Percentiles rank a stretch among this genome's conserved stretches.
Conservation (phyloP, 176 grass and related monocot genomes). For the Bothriochloa decipiens region DNA sequence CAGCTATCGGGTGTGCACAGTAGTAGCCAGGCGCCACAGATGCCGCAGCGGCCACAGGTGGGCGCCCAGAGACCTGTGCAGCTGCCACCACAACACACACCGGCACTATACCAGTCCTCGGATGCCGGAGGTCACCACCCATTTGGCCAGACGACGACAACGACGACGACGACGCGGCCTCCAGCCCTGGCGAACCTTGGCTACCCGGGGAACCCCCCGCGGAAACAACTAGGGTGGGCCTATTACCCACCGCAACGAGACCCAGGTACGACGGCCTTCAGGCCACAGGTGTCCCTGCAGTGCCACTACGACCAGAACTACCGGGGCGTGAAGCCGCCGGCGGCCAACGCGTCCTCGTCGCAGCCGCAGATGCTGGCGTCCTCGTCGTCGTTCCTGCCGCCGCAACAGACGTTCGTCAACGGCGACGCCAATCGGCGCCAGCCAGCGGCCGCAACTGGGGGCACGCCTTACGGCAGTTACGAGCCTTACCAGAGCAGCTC, state of each 20-base stretch:
- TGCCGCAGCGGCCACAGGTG: not conserved
- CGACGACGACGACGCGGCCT: not conserved
- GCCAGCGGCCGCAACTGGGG: not conserved
- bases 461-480: not conserved
- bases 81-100: not conserved
- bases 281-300: not conserved
- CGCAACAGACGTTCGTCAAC: not conserved
- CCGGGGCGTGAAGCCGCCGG: not conserved
- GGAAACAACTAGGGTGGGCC: no score
- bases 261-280: not conserved
- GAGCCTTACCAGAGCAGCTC: not conserved
- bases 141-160: not conserved
- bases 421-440: not conserved
- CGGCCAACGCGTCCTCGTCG: not conserved
- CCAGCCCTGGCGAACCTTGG: not conserved
- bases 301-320: conserved; percentile 6
- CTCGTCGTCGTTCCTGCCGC: not conserved
- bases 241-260: not conserved
- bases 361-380: not conserved
- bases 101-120: not conserved
- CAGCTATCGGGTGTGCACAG: not conserved
- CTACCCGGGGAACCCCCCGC: not conserved
- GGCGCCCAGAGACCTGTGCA: not conserved
- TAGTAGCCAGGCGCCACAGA: not conserved
- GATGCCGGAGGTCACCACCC: not conserved